Evolutionary conservation across 108 stramenopile genomes (phyloP).

Genomic region (Pseudonitzschia multistriata): DNA sequence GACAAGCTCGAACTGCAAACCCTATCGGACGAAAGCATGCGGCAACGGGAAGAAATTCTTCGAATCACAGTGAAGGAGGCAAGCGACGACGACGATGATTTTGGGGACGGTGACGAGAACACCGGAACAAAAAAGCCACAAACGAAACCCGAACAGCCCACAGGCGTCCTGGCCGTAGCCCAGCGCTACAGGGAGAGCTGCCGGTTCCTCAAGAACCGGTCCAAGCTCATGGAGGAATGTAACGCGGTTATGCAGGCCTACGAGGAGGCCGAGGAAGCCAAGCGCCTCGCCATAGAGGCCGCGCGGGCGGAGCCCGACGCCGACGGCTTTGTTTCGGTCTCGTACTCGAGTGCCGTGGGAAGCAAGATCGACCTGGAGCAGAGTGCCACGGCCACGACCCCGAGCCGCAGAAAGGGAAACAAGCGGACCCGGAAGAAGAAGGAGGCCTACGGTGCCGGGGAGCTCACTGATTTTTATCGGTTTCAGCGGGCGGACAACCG

Average conservation of each 20-base stretch:
- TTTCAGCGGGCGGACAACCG: slow-evolving; percentile 74
- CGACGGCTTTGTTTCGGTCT: slow-evolving; percentile 84
- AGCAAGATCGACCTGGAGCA: slow-evolving; percentile 55
- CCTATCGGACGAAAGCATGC: slow-evolving; percentile 38
- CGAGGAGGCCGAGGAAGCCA: slow-evolving; percentile 68
- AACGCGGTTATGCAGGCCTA: slow-evolving; percentile 70
- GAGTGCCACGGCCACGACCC: slow-evolving; percentile 17
- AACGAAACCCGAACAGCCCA: neutral
- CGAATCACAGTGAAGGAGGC: neutral
- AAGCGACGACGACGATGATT: slow-evolving; percentile 14
- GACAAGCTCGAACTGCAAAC: slow-evolving; percentile 55
- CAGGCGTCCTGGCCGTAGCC: slow-evolving; percentile 56
- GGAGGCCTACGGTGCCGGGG: slow-evolving; percentile 41
- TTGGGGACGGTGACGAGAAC: slow-evolving; percentile 31
- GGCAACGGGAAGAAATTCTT: slow-evolving; percentile 19
- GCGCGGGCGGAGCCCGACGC: slow-evolving; percentile 64
- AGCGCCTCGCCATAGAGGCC: slow-evolving; percentile 31
- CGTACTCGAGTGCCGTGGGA: slow-evolving; percentile 50
- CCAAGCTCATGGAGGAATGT: slow-evolving; percentile 62
- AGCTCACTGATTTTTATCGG: slow-evolving; percentile 79
- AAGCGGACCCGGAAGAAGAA: slow-evolving; percentile 67
- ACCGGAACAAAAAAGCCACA: slow-evolving; percentile 19
- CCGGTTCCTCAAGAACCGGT: slow-evolving; percentile 34
- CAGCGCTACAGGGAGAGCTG: slow-evolving; percentile 38
- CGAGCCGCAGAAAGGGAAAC: slow-evolving; percentile 29